These are phyloP conservation scores for Porpolomopsis calyptriformis DNA, from an alignment of 768 basidiomycete genomes.

Conservation along the genomic window DNA sequence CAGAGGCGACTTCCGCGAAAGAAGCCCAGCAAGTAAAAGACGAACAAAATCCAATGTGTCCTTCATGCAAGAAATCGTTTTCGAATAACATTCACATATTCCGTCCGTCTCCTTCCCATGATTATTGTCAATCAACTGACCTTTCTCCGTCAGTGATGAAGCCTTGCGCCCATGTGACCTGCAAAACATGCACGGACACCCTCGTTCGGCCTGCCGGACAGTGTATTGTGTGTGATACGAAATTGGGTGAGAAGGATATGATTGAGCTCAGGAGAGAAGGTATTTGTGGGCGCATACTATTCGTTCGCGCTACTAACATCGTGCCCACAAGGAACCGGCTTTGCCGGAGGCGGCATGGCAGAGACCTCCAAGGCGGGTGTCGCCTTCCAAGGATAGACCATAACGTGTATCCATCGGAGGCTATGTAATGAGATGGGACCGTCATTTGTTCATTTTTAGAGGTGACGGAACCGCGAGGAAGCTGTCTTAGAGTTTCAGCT, in stretches of 20 bases:
- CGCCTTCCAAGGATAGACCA: conserved; percentile 88
- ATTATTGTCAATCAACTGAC: not conserved
- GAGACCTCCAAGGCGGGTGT: conserved; percentile 72
- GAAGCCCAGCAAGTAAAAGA: conserved; percentile 34
- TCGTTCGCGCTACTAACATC: not conserved
- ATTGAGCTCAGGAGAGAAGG: conserved; percentile 87
- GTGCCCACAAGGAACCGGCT: conserved; percentile 66
- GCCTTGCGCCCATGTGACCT: conserved; percentile 84
- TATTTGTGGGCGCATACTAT: conserved; percentile 23
- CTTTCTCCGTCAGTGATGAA: conserved; percentile 48
- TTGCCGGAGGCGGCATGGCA: conserved; percentile 90
- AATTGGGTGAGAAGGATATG: conserved; percentile 57
- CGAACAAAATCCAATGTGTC: conserved; percentile 66
- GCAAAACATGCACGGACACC: conserved; percentile 83
- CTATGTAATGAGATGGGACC: no score
- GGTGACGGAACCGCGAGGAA: no score
- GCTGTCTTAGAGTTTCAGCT: no score
- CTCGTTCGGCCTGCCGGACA: conserved; percentile 69
- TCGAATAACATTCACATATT: conserved; percentile 69
- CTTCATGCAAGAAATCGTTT: conserved; percentile 75
- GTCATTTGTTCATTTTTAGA: no score
- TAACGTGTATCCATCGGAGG: no score
- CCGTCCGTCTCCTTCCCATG: conserved; percentile 33
- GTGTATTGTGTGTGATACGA: conserved; percentile 78
- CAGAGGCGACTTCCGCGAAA: conserved; percentile 27